Conservation (phyloP, 2,329 filamentous ascomycete genomes). For the Coleophoma crateriformis region DNA sequence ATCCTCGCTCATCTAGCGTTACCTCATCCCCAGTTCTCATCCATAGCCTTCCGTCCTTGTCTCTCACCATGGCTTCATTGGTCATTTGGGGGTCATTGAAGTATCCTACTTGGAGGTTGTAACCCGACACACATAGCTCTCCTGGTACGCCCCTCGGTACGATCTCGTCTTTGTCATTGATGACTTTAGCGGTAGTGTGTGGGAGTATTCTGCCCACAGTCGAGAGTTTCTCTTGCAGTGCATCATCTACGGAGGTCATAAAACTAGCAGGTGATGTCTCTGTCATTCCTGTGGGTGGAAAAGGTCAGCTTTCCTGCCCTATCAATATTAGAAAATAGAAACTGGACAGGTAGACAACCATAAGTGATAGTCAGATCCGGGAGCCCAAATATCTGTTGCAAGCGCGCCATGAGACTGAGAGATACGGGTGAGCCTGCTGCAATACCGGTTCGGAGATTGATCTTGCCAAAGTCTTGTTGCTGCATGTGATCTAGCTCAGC, state of each 20-base stretch:
- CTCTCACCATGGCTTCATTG: conserved; percentile 18
- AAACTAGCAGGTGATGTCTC: conserved; percentile 78
- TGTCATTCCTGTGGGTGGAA: conserved; percentile 49
- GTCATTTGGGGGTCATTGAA: conserved; percentile 45
- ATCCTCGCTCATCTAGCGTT: conserved; percentile 38
- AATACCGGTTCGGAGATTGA: conserved; percentile 55
- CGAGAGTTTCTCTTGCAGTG: conserved; percentile 57
- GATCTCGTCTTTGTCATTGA: conserved; percentile 47
- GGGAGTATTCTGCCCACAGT: conserved; percentile 75
- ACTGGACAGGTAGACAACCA: conserved; percentile 7
- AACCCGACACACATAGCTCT: conserved; percentile 61
- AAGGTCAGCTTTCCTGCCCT: no score
- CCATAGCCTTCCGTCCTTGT: conserved; percentile 33
- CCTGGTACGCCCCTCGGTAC: conserved; percentile 50
- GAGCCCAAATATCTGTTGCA: conserved; percentile 57
- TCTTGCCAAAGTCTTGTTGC: conserved; percentile 16
- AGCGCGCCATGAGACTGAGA: conserved; percentile 52
- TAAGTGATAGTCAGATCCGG: conserved; percentile 49
- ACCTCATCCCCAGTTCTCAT: conserved; percentile 50
- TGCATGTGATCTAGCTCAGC: conserved; percentile 55
- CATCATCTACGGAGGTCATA: conserved; percentile 71
- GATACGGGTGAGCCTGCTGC: conserved; percentile 61
- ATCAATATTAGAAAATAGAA: conserved; percentile 28
- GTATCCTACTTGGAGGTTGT: conserved; percentile 54
- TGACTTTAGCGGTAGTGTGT: conserved; percentile 68